Conservation (phyloP, 805 yeast species). For the Hanseniaspora singularis region DNA sequence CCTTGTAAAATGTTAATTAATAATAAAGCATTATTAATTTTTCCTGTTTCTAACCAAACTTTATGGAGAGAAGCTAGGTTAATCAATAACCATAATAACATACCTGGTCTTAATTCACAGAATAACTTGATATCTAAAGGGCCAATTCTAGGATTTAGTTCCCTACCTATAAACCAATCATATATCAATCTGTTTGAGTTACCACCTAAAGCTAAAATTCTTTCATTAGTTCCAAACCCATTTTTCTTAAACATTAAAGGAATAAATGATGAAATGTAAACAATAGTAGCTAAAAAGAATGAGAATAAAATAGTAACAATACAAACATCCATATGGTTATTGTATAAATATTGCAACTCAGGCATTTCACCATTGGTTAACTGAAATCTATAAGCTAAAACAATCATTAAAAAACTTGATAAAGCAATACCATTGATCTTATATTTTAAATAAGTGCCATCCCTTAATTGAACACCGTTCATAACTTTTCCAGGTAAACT, state of each 20-base stretch:
- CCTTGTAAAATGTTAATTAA: slow-evolving; percentile 60
- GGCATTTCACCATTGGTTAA: slow-evolving; percentile 49
- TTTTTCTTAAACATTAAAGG: slow-evolving; percentile 44
- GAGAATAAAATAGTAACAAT: slow-evolving; percentile 55
- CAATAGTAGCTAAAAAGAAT: slow-evolving; percentile 46
- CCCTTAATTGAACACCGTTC: slow-evolving; percentile 62
- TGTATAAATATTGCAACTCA: slow-evolving; percentile 66
- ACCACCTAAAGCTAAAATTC: slow-evolving; percentile 75
- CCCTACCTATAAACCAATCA: slow-evolving; percentile 97
- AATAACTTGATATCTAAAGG: slow-evolving; percentile 78
- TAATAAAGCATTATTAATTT: slow-evolving; percentile 57
- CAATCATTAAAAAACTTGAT: slow-evolving; percentile 31
- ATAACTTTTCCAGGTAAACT: slow-evolving; percentile 52
- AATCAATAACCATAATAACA: slow-evolving; percentile 71
- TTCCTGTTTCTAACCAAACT: slow-evolving; percentile 52
- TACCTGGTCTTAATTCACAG: slow-evolving; percentile 90
- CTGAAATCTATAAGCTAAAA: slow-evolving; percentile 42
- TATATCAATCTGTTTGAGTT: slow-evolving; percentile 63
- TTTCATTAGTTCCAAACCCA: slow-evolving; percentile 39
- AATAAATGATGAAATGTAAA: slow-evolving; percentile 56
- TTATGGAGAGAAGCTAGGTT: slow-evolving; percentile 71
- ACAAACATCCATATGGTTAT: slow-evolving; percentile 53
- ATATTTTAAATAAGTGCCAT: slow-evolving; percentile 58
- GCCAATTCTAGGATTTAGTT: slow-evolving; percentile 82
- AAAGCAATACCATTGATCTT: slow-evolving; percentile 70